Percentiles rank a stretch among this genome's conserved stretches.
Conservation (phyloP, 1,284 basidiomycete genomes). For the Pterula multifida region DNA sequence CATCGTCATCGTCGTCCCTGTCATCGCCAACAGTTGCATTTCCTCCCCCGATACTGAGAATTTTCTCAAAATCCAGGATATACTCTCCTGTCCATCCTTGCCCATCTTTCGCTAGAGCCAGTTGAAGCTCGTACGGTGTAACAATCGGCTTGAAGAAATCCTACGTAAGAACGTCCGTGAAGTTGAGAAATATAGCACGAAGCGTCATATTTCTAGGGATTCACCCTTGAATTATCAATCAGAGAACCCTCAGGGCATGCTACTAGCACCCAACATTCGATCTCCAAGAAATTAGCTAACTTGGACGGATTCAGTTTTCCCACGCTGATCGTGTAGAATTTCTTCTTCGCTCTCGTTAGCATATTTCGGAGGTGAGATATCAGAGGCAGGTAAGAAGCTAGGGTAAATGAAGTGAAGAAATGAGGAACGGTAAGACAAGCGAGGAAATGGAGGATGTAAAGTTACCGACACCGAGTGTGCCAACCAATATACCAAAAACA, state of each 20-base stretch:
- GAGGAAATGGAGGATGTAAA: constrained; percentile 7
- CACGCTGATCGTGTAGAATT: constrained; percentile 90
- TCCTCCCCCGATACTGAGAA: constrained; percentile 33
- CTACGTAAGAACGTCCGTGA: constrained; percentile 21
- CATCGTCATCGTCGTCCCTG: constrained; percentile 39
- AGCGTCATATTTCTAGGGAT: too few species aligned
- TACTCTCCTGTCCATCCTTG: constrained; percentile 75
- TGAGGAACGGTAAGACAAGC: too few species aligned
- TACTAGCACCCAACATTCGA: constrained; percentile 92
- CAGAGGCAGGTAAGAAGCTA: constrained; percentile 75
- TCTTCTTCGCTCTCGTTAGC: constrained; percentile 61
- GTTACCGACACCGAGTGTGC: constrained; percentile 82
- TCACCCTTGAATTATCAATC: constrained; percentile 64
- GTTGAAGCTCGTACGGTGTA: constrained; percentile 86
- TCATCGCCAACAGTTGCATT: constrained; percentile 12
- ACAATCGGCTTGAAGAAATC: constrained; percentile 89
- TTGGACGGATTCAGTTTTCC: constrained; percentile 95
- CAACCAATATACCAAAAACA: constrained; percentile 91
- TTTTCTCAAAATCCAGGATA: constrained; percentile 67
- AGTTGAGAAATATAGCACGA: constrained; percentile 1
- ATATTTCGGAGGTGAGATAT: constrained; percentile 65
- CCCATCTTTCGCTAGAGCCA: constrained; percentile 57
- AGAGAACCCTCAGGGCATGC: constrained; percentile 93
- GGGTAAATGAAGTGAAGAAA: not conserved
- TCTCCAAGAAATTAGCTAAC: constrained; percentile 91